These are phyloP conservation scores for Rhizopogon sp. DNA, from an alignment of 768 basidiomycete genomes.

Conservation along the genomic window DNA sequence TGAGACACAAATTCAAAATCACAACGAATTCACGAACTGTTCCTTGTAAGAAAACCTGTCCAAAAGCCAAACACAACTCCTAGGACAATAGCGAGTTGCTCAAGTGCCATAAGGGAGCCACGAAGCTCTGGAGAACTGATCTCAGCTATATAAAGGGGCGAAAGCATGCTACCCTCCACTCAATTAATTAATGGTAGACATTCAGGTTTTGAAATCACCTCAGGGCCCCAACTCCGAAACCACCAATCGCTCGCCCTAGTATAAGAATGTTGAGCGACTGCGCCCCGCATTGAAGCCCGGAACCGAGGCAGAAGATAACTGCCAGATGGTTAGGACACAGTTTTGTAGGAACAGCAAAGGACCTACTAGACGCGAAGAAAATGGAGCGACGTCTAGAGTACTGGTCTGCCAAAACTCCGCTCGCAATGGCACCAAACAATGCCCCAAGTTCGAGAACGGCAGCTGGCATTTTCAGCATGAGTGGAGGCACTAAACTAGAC, in stretches of 20 bases:
- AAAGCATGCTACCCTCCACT: constrained; percentile 55
- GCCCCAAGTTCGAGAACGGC: constrained; percentile 76
- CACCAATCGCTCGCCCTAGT: constrained; percentile 70
- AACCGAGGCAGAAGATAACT: constrained; percentile 73
- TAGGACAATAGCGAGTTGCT: constrained; percentile 76
- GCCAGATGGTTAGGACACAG: neutral
- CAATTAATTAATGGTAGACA: neutral
- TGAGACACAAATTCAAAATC: neutral
- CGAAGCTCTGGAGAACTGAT: constrained; percentile 78
- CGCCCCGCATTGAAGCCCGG: constrained; percentile 62
- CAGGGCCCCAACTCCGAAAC: constrained; percentile 74
- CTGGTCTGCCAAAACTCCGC: constrained; percentile 65
- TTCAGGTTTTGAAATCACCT: constrained; percentile 34
- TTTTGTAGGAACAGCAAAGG: neutral
- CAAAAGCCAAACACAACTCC: constrained; percentile 84
- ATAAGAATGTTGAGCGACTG: constrained; percentile 51
- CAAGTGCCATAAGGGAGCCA: constrained; percentile 73
- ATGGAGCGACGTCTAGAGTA: constrained; percentile 67
- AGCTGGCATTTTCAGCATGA: constrained; percentile 35
- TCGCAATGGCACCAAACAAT: constrained; percentile 64
- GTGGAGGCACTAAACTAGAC: neutral
- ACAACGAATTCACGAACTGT: constrained; percentile 34
- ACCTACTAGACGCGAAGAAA: constrained; percentile 60
- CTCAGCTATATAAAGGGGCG: constrained; percentile 79
- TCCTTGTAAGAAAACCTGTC: constrained; percentile 71